Percentiles rank a stretch among this genome's conserved stretches.
Evolutionary conservation across 2,329 filamentous ascomycete species (phyloP).

Genomic region (Nigrospora oryzae): DNA sequence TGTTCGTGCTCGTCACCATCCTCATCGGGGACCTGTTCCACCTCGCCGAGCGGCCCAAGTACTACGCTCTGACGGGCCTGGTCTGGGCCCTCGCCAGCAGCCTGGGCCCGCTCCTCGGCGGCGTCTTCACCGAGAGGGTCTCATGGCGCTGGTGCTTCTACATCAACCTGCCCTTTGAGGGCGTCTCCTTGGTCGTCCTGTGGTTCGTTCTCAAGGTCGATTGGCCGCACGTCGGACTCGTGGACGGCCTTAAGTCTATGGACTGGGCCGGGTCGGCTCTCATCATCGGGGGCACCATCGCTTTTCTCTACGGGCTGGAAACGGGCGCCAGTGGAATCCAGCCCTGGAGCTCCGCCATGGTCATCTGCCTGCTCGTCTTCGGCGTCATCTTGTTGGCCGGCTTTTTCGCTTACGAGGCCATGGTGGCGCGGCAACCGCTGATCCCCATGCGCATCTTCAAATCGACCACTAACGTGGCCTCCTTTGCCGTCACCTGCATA

Average conservation of each 20-base stretch:
- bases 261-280: conserved; percentile 42
- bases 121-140: conserved; percentile 40
- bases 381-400: conserved; percentile 29
- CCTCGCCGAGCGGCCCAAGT: conserved; percentile 22
- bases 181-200: conserved; percentile 38
- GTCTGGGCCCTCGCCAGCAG: conserved; percentile 47
- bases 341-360: conserved; percentile 42
- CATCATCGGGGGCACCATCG: conserved; percentile 48
- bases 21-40: conserved; percentile 27
- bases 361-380: conserved; percentile 44
- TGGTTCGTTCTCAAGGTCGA: conserved; percentile 48
- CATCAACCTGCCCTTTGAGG: conserved; percentile 33
- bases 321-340: conserved; percentile 42
- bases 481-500: conserved; percentile 23
- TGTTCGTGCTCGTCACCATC: conserved; percentile 26
- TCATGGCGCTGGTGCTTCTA: conserved; percentile 44
- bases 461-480: conserved; percentile 38
- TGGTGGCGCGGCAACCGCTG: conserved; percentile 45
- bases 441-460: conserved; percentile 47
- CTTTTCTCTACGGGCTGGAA: conserved; percentile 53
- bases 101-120: conserved; percentile 48
- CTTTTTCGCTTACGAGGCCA: conserved; percentile 44
- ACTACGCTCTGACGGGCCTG: conserved; percentile 48
- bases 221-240: conserved; percentile 45
- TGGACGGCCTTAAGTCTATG: conserved; percentile 42